phyloP scores from a whole-genome alignment of 768 basidiomycete species.

The Suillus lakei region DNA sequence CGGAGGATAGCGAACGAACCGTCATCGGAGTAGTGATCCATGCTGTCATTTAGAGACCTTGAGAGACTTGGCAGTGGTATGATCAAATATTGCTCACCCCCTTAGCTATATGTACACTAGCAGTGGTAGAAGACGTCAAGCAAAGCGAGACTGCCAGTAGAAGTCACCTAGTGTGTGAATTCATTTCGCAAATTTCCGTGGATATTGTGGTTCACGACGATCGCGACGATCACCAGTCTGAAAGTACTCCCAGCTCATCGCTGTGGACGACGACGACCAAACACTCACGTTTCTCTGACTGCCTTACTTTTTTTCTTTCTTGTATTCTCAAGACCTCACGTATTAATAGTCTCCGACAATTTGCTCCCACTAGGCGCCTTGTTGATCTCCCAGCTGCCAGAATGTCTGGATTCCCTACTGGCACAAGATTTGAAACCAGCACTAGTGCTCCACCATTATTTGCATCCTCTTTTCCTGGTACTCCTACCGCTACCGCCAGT shows the following conservation, averaged over 20 bases:
- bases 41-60: no score
- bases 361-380: constrained; percentile 2
- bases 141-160: no score
- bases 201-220: neutral
- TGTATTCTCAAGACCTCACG: neutral
- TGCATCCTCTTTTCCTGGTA: neutral
- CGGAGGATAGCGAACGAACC: neutral
- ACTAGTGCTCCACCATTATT: neutral
- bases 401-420: constrained; percentile 17
- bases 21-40: no score
- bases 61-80: no score
- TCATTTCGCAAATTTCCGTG: constrained; percentile 4
- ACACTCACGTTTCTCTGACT: neutral
- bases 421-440: no score
- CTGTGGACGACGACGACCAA: neutral
- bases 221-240: neutral
- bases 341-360: constrained; percentile 23
- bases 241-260: neutral
- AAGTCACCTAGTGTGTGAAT: neutral
- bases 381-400: neutral
- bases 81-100: no score
- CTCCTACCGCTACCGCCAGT: neutral
- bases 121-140: no score
- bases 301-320: neutral
- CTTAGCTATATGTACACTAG: no score